Evolutionary conservation across 2,329 filamentous ascomycete species (phyloP).

Genomic region (Magnaporthales sp.): DNA sequence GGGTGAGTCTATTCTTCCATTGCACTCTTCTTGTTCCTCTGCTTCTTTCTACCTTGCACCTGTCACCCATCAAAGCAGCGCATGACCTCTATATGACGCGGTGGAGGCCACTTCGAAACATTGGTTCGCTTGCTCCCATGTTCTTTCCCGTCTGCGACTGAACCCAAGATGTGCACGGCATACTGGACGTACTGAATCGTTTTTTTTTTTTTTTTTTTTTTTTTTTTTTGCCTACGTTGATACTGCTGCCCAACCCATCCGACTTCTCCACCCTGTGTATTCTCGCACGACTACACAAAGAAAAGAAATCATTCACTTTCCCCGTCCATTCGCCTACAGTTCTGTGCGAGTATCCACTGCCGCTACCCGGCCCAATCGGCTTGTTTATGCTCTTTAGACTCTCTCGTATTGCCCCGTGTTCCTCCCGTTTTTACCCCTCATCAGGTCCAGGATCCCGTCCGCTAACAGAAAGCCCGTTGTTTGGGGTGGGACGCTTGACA

Average conservation of each 20-base stretch:
- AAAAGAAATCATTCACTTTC: neutral
- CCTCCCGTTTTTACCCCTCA: neutral
- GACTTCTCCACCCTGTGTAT: neutral
- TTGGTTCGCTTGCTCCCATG: neutral
- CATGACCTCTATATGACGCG: neutral
- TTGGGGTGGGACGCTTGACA: conserved; percentile 6
- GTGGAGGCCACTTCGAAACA: neutral
- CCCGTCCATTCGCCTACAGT: neutral
- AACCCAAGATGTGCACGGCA: neutral
- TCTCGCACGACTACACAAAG: neutral
- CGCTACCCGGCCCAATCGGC: neutral
- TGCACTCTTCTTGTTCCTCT: conserved; percentile 1
- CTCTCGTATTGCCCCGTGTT: neutral
- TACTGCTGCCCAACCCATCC: neutral
- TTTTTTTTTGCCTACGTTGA: neutral
- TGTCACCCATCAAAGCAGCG: neutral
- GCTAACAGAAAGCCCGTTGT: neutral
- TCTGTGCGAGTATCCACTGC: neutral
- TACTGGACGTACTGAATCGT: neutral
- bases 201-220: neutral
- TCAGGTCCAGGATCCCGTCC: neutral
- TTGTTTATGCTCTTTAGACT: neutral
- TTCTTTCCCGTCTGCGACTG: neutral
- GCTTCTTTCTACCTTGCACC: conserved; percentile 3
- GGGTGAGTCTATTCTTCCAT: conserved; percentile 29